Evolutionary conservation across 805 yeast genomes (phyloP).

Genomic region (Ogataea minuta): DNA sequence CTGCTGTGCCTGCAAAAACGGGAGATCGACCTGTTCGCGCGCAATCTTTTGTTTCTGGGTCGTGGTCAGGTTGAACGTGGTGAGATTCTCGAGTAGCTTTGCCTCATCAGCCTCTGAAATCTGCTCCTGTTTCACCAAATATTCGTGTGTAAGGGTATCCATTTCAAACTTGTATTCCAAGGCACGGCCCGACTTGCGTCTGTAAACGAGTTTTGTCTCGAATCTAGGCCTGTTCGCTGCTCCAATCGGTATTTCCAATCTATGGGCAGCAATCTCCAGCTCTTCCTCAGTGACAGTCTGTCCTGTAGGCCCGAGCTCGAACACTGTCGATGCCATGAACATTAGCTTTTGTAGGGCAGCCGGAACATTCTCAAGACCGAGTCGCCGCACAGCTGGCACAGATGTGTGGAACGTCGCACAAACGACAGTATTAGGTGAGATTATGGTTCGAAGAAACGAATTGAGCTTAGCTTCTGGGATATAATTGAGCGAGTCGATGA

Average conservation of each 20-base stretch:
- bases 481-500: constrained; percentile 70
- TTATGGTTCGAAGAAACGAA: constrained; percentile 20
- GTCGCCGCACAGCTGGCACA: constrained; percentile 25
- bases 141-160: constrained; percentile 45
- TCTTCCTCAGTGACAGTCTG: constrained; percentile 39
- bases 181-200: constrained; percentile 85
- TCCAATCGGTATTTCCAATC: constrained; percentile 49
- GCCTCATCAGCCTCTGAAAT: constrained; percentile 41
- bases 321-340: constrained; percentile 73
- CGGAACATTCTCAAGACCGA: constrained; percentile 19
- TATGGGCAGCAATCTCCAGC: constrained; percentile 37
- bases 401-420: constrained; percentile 49
- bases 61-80: constrained; percentile 84
- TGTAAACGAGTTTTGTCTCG: constrained; percentile 53
- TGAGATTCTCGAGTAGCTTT: constrained; percentile 62
- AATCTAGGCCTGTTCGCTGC: constrained; percentile 46
- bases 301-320: constrained; percentile 54
- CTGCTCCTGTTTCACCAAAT: constrained; percentile 32
- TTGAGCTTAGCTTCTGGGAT: constrained; percentile 47
- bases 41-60: constrained; percentile 74
- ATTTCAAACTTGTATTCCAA: constrained; percentile 52
- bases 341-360: constrained; percentile 36
- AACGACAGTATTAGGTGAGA: constrained; percentile 44
- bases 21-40: constrained; percentile 81
- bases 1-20: constrained; percentile 86